These are phyloP conservation scores for Tilletia setariae DNA, from an alignment of 1,284 basidiomycete species.

Conservation along the genomic window DNA sequence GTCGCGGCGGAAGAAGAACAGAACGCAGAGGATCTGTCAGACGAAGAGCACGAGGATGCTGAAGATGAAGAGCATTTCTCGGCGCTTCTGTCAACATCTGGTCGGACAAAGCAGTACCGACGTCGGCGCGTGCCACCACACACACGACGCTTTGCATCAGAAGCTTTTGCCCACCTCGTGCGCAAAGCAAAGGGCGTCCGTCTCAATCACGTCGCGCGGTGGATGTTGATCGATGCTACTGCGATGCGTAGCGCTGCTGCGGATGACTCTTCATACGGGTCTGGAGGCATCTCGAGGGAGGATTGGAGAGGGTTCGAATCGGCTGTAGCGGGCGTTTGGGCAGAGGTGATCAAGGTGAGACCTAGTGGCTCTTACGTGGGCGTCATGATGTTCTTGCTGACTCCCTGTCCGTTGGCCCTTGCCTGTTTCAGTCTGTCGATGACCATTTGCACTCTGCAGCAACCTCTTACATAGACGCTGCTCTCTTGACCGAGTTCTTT, in stretches of 20 bases:
- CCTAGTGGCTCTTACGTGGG: constrained; percentile 18
- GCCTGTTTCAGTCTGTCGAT: constrained; percentile 32
- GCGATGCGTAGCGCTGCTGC: constrained; percentile 31
- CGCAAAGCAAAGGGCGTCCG: constrained; percentile 42
- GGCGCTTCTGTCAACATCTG: too few relatives aligned
- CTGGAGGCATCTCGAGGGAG: constrained; percentile 23
- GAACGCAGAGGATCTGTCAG: not conserved
- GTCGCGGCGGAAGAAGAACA: not conserved
- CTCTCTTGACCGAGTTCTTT: constrained; percentile 20
- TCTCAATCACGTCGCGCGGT: constrained; percentile 30
- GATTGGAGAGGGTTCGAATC: constrained; percentile 32
- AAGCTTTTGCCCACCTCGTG: constrained; percentile 50
- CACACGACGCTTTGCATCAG: constrained; percentile 48
- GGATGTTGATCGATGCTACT: constrained; percentile 37
- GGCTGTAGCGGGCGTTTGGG: constrained; percentile 50
- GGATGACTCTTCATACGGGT: not conserved
- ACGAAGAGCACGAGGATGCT: not conserved
- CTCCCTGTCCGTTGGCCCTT: constrained; percentile 1
- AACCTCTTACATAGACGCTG: constrained; percentile 28
- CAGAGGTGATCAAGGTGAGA: constrained; percentile 39
- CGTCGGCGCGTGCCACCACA: constrained; percentile 35
- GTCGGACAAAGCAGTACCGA: not conserved
- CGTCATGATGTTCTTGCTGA: too few relatives aligned
- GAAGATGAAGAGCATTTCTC: not conserved
- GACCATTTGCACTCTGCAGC: constrained; percentile 39